Evolutionary conservation across 1,284 basidiomycete species (phyloP), one percentile per base, ranked within the genome.

Genomic region (Cystobasidium sp.): DNA sequence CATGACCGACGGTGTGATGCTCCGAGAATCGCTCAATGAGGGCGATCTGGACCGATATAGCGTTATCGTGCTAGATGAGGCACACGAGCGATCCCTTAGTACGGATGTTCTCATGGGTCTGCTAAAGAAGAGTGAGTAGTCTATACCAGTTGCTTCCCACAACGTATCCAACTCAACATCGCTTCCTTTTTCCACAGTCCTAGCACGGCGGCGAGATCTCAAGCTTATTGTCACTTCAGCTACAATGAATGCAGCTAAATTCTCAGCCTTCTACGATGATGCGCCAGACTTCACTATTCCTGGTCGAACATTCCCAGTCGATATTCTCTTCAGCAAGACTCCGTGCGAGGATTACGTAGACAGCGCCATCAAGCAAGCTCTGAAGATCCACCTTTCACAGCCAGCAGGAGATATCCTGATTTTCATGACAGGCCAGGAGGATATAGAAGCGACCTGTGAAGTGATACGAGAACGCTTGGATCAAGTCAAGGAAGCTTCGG

Each of bases 351-450:
- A 99, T 81, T 99, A 99, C 80, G 97, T 99, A 74, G 97, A 99
- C 80, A 90, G 91, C 76, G 92, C 97, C 0, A 95, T 99, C 77
- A 99, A 98, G 84, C 95, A 99, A 83, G 91, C 97, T 7, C 86
- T 99, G 8, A 92, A 96, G 80, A 98, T 99, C 66, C 97, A 99
- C 81, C 85, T 99, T 31, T 94, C 94, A 0, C 87, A 91, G 20
- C 93, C 94, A n/a, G 88, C 89, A 0, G 97, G 97, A 6, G 97
- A 99, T 84, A 93, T 99, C 72, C 86, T 99, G 47, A 93, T 99
- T 16, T 99, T 99, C 83, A 99, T 99, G 96, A 99, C 97, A 37
- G 97, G 97, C 70, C 97, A 99, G 83, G 97, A 99, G 83, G 97
- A 99, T 82, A 99, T 99, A 76, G 94, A 98, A 82, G 86, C 93